Percentiles rank a stretch among this genome's conserved stretches.
Conservation (phyloP, 345 rosid genomes). For the Citrus cavaleriei region DNA sequence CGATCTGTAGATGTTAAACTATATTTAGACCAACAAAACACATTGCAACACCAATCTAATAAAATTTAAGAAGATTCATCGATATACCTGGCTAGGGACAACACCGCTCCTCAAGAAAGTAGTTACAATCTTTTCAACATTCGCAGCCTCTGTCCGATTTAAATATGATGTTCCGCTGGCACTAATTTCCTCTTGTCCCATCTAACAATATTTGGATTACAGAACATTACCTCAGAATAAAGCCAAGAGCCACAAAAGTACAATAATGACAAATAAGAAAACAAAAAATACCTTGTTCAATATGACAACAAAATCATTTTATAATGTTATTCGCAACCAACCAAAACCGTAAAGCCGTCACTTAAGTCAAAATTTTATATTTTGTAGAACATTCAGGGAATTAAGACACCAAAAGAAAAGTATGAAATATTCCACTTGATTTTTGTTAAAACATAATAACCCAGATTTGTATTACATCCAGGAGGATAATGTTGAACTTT, state of each 20-base stretch:
- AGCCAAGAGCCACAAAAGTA: background rate
- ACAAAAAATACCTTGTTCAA: background rate
- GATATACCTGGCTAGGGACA: slow-evolving; percentile 82
- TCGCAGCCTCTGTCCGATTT: slow-evolving; percentile 98
- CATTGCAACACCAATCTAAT: background rate
- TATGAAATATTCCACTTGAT: background rate
- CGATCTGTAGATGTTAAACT: slow-evolving; percentile 53
- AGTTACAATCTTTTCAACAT: slow-evolving; percentile 98
- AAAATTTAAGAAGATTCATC: background rate
- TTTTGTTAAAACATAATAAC: background rate
- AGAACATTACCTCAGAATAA: slow-evolving; percentile 6
- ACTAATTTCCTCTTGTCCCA: slow-evolving; percentile 99
- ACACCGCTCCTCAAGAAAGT: slow-evolving; percentile 98
- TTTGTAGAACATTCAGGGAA: background rate
- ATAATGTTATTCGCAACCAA: background rate
- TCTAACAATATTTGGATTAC: slow-evolving; percentile 41
- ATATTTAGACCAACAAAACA: background rate
- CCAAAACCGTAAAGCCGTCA: background rate
- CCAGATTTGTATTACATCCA: background rate
- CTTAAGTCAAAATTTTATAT: background rate
- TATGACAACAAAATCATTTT: background rate
- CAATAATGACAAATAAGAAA: background rate
- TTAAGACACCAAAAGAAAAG: background rate
- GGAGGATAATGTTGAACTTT: background rate
- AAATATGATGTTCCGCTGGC: slow-evolving; percentile 98